Conservation (phyloP, 345 rosid genomes). For the Balakata baccata region DNA sequence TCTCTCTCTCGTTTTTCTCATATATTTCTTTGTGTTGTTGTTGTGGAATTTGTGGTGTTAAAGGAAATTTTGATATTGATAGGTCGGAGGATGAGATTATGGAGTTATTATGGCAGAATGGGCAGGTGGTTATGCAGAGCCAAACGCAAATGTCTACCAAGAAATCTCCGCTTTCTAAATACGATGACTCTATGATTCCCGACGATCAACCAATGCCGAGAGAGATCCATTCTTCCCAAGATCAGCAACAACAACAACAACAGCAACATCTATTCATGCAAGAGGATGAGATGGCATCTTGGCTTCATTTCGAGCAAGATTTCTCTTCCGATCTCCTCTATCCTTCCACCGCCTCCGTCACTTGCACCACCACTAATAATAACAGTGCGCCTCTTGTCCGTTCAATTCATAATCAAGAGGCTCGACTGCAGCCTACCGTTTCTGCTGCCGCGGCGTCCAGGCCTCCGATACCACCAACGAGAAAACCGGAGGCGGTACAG, state of each 20-base stretch:
- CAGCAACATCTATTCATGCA: conserved; percentile 59
- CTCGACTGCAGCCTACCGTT: conserved; percentile 6
- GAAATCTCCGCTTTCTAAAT: conserved; percentile 33
- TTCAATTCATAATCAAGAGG: conserved; percentile 14
- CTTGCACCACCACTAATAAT: conserved; percentile 13
- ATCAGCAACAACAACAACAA: conserved; percentile 3
- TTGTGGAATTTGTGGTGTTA: background rate
- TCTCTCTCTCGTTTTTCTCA: background rate
- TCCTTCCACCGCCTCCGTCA: conserved; percentile 32
- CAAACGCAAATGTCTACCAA: conserved; percentile 51
- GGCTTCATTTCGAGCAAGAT: conserved; percentile 77
- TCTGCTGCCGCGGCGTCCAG: conserved; percentile 26
- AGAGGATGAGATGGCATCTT: conserved; percentile 88
- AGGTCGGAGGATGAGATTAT: conserved; percentile 64
- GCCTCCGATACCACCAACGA: conserved; percentile 48
- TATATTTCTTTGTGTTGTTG: background rate
- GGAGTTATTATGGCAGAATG: conserved; percentile 96
- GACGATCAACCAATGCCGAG: conserved; percentile 19
- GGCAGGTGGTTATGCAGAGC: conserved; percentile 69
- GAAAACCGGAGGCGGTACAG: conserved; percentile 36
- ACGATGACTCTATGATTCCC: conserved; percentile 25
- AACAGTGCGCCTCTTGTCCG: conserved; percentile 14
- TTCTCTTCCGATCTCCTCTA: conserved; percentile 58
- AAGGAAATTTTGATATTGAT: background rate
- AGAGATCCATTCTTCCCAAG: conserved; percentile 28